Evolutionary conservation across 2,329 filamentous ascomycete genomes (phyloP).

Genomic region (Venturia pyrina): DNA sequence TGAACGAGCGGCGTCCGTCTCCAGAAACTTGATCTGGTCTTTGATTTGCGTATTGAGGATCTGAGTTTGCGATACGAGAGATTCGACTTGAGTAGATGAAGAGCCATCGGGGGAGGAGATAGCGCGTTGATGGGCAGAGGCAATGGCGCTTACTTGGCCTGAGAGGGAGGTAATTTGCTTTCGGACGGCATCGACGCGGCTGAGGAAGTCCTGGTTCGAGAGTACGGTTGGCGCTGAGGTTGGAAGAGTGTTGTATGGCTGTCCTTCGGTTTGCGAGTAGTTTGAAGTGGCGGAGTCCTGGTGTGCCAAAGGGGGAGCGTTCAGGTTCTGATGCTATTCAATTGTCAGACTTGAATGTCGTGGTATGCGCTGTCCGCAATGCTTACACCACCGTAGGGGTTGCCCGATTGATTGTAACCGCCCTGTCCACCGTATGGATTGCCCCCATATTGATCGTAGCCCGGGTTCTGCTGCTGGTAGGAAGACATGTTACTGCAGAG

Average conservation of each 20-base stretch:
- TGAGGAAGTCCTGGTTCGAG: slow-evolving; percentile 57
- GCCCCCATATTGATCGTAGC: slow-evolving; percentile 45
- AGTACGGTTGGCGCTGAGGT: slow-evolving; percentile 32
- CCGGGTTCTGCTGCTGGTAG: slow-evolving; percentile 1
- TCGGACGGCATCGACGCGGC: slow-evolving; percentile 56
- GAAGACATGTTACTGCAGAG: not conserved
- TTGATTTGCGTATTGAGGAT: slow-evolving; percentile 65
- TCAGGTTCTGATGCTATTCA: slow-evolving; percentile 10
- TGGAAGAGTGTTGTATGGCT: slow-evolving; percentile 1
- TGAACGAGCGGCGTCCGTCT: slow-evolving; percentile 59
- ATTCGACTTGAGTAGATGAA: slow-evolving; percentile 49
- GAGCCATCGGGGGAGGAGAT: slow-evolving; percentile 53
- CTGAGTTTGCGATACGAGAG: slow-evolving; percentile 59
- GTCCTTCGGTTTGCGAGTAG: slow-evolving; percentile 20
- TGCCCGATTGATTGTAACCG: slow-evolving; percentile 30
- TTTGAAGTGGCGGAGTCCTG: slow-evolving; percentile 28
- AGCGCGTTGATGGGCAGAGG: slow-evolving; percentile 60
- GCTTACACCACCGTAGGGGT: slow-evolving; percentile 23
- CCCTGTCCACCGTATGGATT: slow-evolving; percentile 51
- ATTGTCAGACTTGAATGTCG: not conserved
- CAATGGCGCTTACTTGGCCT: slow-evolving; percentile 57
- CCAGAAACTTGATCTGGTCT: slow-evolving; percentile 67
- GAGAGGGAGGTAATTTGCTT: slow-evolving; percentile 57
- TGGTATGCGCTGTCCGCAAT: slow-evolving; percentile 16
- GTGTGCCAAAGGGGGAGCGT: slow-evolving; percentile 22